Conservation (phyloP, 257 asterid species). For the Cordia subcordata region DNA sequence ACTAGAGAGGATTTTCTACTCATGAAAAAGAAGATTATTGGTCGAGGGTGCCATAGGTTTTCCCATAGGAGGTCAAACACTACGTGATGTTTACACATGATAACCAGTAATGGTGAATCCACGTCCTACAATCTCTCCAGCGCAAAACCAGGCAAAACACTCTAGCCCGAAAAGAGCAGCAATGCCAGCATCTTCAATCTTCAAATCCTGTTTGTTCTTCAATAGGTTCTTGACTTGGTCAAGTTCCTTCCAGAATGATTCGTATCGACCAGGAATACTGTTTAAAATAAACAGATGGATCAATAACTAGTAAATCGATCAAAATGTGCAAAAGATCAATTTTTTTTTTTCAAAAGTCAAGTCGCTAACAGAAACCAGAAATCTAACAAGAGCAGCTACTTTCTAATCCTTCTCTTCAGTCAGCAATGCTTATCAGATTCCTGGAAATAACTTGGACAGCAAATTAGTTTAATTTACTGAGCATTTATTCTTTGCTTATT, state of each 20-base stretch:
- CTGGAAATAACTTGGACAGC: too few species aligned
- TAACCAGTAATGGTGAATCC: conserved; percentile 29
- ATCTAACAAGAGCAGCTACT: too few species aligned
- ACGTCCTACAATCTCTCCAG: conserved; percentile 27
- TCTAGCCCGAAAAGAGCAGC: conserved; percentile 29
- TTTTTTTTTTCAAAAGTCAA: neutral
- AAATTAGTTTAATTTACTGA: too few species aligned
- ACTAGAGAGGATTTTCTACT: neutral
- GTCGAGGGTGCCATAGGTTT: neutral
- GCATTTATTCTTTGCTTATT: too few species aligned
- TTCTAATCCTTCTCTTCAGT: too few species aligned
- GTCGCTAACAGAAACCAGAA: neutral
- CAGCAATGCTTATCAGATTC: too few species aligned
- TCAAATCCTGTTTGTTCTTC: conserved; percentile 25
- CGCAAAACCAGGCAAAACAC: conserved; percentile 28
- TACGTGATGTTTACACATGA: conserved; percentile 2
- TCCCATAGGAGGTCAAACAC: neutral
- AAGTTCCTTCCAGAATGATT: conserved; percentile 22
- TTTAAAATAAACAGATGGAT: conserved; percentile 2
- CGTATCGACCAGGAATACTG: conserved; percentile 27
- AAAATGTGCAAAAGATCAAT: too few species aligned
- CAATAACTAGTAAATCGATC: too few species aligned
- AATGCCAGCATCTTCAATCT: conserved; percentile 32
- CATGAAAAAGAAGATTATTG: neutral
- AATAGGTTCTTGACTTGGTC: conserved; percentile 17